Evolutionary conservation across 73 alveolate species (phyloP).

Genomic region (Loxodes magnus): DNA sequence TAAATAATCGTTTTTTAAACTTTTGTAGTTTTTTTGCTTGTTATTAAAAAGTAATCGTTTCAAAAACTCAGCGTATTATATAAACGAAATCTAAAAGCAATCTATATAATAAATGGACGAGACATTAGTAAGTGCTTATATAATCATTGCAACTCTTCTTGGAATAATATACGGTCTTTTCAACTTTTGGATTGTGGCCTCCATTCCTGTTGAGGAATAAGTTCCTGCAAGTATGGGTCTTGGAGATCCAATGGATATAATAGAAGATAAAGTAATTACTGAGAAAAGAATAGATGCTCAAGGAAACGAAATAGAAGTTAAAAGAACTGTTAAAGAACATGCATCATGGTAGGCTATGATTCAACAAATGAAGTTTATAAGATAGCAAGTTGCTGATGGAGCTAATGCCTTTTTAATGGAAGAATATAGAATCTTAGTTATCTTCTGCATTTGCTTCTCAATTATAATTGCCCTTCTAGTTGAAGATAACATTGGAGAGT

Average conservation of each 20-base stretch:
- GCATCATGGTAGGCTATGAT: too few relatives aligned
- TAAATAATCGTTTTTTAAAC: too few relatives aligned
- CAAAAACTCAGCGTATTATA: too few relatives aligned
- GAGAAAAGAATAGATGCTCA: neutral
- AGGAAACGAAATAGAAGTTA: constrained; percentile 2
- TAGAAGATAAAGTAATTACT: too few relatives aligned
- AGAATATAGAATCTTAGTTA: constrained; percentile 51
- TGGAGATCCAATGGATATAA: too few relatives aligned
- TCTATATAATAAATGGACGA: too few relatives aligned
- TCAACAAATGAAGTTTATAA: too few relatives aligned
- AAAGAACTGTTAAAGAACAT: too few relatives aligned
- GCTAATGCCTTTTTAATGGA: constrained; percentile 59
- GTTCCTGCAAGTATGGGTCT: too few relatives aligned
- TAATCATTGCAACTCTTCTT: neutral
- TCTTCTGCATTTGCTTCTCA: constrained; percentile 32
- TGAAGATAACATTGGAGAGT: constrained; percentile 18
- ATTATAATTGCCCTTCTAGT: constrained; percentile 20
- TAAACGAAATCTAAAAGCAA: too few relatives aligned
- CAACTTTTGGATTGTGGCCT: constrained; percentile 1
- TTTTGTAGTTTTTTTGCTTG: too few relatives aligned
- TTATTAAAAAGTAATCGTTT: too few relatives aligned
- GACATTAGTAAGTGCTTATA: neutral
- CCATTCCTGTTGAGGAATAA: neutral
- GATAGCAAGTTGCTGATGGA: constrained; percentile 44
- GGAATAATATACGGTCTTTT: constrained; percentile 1